A percentile compares a stretch with the other conserved stretches of the same genome.
Conservation (phyloP, 306 rosid genomes). For the Ormosia semicastrata region DNA sequence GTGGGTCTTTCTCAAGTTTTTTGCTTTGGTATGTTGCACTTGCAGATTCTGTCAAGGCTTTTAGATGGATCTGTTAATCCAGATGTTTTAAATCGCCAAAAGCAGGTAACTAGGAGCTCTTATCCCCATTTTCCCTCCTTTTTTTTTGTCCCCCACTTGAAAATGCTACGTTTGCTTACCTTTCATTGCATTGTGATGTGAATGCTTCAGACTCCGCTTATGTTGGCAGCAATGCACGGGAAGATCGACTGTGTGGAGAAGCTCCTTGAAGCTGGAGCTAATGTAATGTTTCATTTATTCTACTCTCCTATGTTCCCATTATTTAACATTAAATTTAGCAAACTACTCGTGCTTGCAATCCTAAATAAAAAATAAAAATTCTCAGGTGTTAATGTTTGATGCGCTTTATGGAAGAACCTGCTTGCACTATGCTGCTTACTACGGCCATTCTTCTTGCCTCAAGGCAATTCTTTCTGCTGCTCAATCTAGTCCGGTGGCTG, state of each 20-base stretch:
- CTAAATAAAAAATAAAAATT: neutral
- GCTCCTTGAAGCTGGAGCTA: constrained; percentile 88
- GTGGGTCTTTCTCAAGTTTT: neutral
- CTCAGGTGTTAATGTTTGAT: constrained; percentile 93
- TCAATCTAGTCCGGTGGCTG: constrained; percentile 75
- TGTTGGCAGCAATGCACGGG: constrained; percentile 94
- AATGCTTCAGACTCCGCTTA: constrained; percentile 78
- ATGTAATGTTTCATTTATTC: constrained; percentile 36
- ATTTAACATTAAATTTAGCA: neutral
- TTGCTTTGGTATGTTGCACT: constrained; percentile 16
- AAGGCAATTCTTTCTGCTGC: constrained; percentile 76
- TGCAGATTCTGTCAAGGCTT: constrained; percentile 67
- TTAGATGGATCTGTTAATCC: constrained; percentile 70
- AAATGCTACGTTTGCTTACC: neutral
- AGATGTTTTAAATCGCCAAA: constrained; percentile 82
- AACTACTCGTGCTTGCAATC: constrained; percentile 2
- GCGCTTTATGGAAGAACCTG: constrained; percentile 77
- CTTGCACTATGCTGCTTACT: constrained; percentile 86
- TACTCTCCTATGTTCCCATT: neutral
- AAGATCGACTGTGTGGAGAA: constrained; percentile 64
- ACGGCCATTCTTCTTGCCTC: constrained; percentile 82
- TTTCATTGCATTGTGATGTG: neutral
- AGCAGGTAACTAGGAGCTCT: constrained; percentile 49
- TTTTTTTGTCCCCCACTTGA: neutral
- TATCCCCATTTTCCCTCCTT: neutral